Conservation (phyloP, 2,329 filamentous ascomycete species). For the Rutstroemia sp. region DNA sequence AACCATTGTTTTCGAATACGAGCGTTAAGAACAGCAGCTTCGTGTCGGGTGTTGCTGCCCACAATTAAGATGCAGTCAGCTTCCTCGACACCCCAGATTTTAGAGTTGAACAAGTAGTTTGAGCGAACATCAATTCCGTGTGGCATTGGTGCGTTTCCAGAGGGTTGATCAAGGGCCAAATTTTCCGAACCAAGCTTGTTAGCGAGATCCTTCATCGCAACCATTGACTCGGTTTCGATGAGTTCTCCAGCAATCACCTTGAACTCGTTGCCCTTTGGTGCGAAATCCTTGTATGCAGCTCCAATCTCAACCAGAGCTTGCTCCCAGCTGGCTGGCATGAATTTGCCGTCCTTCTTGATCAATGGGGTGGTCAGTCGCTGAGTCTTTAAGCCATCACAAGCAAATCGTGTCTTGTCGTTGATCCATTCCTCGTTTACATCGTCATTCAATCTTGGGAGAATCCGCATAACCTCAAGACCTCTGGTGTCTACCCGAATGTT, state of each 20-base stretch:
- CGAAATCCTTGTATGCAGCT: conserved; percentile 69
- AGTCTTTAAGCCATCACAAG: conserved; percentile 92
- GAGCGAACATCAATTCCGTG: conserved; percentile 91
- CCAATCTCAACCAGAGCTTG: conserved; percentile 85
- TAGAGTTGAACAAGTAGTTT: conserved; percentile 96
- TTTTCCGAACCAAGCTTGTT: conserved; percentile 97
- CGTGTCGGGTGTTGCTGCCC: conserved; percentile 90
- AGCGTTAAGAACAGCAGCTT: conserved; percentile 91
- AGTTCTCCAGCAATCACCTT: conserved; percentile 90
- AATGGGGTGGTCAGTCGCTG: conserved; percentile 91
- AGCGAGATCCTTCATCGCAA: conserved; percentile 93
- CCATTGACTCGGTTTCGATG: conserved; percentile 84
- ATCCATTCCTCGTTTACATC: conserved; percentile 99
- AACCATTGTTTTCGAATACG: conserved; percentile 98
- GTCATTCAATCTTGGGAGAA: conserved; percentile 88
- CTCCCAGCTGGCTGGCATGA: conserved; percentile 91
- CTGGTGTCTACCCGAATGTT: conserved; percentile 92
- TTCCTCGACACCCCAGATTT: conserved; percentile 87
- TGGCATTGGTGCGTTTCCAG: conserved; percentile 73
- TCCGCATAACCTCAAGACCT: conserved; percentile 91
- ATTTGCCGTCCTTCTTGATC: conserved; percentile 81
- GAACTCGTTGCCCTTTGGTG: conserved; percentile 87
- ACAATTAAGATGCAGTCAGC: conserved; percentile 87
- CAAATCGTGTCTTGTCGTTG: conserved; percentile 95
- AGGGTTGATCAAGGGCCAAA: conserved; percentile 82